Conservation (phyloP, 2,329 filamentous ascomycete genomes). For the Aspergillus viridinutans region DNA sequence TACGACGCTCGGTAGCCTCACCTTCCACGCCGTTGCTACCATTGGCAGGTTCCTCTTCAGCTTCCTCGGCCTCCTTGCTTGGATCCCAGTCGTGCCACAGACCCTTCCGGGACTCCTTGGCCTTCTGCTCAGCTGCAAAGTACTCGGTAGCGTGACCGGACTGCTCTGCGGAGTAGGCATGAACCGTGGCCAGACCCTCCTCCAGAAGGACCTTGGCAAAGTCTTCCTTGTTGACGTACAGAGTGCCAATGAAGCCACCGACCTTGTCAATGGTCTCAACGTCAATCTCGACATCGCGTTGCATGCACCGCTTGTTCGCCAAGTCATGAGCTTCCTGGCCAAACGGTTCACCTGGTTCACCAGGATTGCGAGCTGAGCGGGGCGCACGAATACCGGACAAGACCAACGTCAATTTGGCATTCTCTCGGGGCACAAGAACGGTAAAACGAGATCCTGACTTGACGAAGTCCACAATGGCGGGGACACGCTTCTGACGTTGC, state of each 20-base stretch:
- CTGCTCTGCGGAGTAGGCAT: conserved; percentile 94
- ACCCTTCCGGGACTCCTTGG: conserved; percentile 83
- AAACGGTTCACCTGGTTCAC: conserved; percentile 84
- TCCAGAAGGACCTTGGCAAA: conserved; percentile 91
- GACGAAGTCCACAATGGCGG: conserved; percentile 92
- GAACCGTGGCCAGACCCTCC: conserved; percentile 87
- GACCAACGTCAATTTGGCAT: conserved; percentile 90
- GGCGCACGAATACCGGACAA: conserved; percentile 90
- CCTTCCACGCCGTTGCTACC: conserved; percentile 50
- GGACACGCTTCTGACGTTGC: conserved; percentile 85
- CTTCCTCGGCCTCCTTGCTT: conserved; percentile 68
- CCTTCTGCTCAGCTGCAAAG: conserved; percentile 78
- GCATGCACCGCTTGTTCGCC: conserved; percentile 80
- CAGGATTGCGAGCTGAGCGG: conserved; percentile 73
- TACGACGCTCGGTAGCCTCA: conserved; percentile 60
- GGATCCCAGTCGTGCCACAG: conserved; percentile 95
- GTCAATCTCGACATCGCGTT: conserved; percentile 94
- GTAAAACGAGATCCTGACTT: conserved; percentile 96
- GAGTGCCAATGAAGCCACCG: conserved; percentile 91
- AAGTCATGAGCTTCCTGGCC: conserved; percentile 93
- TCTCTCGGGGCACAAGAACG: conserved; percentile 84
- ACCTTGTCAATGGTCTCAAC: conserved; percentile 94
- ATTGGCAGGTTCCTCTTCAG: conserved; percentile 47
- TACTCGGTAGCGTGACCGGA: conserved; percentile 84
- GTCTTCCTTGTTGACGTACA: conserved; percentile 92